Evolutionary conservation across 1,139 yeast genomes (phyloP), one percentile per base, ranked within the genome.

Genomic region (Kodamaea derodonti): DNA sequence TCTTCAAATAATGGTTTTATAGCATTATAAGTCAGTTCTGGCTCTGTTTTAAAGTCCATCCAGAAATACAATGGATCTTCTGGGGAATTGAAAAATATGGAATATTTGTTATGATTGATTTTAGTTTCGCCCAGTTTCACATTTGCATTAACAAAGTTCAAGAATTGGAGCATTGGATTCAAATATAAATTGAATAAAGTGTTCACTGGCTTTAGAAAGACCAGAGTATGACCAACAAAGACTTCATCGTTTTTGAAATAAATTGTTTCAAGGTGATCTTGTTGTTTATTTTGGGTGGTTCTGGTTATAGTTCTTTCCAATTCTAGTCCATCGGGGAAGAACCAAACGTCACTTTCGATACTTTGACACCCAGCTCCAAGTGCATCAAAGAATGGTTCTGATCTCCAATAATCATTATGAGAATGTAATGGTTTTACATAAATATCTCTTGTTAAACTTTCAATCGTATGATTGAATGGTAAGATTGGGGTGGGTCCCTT

Each of bases 361-460:
- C 86, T 77, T 32, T 66, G 66, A 17, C 75, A 71, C 1, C 90
- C 92, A 20, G 60, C 56, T 11, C 68, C 60, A 24, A 82, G 54
- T 0, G 88, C 90, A 40, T 79, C 82, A 38, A 75, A 65, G 8
- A 84, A 60, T 0, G 92, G 92, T 4, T 61, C 52, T 2, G 53
- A 43, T 43, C 90, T 62, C 87, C 86, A 80, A 54, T 84, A 84
- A 51, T 84, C 92, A 49, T 83, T 84, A 51, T 84, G 92, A 0
- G 87, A 79, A 48, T 83, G 92, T 14, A 81, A 62, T 4, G 75
- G 75, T 34, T 69, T 65, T 22, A 72, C 54, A 24, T 64, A 55
- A 1, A 76, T 75, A 45, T 75, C 80, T 34, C 74, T 58, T 2
- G 78, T 77, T 27, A 77, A 50, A 12, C 50, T 43, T 37, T 67